These are phyloP conservation scores for Boletus calvinii DNA, from an alignment of 1,284 basidiomycete genomes.

Conservation along the genomic window DNA sequence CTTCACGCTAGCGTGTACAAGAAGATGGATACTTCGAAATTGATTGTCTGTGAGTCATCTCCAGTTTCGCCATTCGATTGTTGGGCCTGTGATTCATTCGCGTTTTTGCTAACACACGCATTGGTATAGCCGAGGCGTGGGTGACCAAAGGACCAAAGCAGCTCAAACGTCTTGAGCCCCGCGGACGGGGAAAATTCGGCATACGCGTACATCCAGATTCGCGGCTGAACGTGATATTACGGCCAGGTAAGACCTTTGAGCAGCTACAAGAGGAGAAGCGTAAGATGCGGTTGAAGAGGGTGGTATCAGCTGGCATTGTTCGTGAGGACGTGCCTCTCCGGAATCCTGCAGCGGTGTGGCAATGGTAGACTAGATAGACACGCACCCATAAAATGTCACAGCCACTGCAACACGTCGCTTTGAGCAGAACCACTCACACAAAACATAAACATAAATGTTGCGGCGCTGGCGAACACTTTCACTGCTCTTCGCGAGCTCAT, in stretches of 20 bases:
- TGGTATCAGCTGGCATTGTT: slow-evolving; percentile 76
- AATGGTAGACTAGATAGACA: slow-evolving; percentile 65
- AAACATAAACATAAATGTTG: slow-evolving; percentile 34
- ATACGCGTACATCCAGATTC: slow-evolving; percentile 79
- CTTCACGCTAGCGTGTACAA: slow-evolving; percentile 84
- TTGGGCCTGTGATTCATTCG: background rate
- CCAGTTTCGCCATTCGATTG: background rate
- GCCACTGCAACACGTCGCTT: slow-evolving; percentile 25
- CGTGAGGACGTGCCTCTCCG: slow-evolving; percentile 79
- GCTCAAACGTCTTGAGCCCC: slow-evolving; percentile 75
- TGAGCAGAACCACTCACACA: slow-evolving; percentile 15
- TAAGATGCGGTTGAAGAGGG: slow-evolving; percentile 67
- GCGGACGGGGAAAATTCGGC: slow-evolving; percentile 83
- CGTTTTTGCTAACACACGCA: slow-evolving; percentile 8
- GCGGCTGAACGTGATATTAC: slow-evolving; percentile 75
- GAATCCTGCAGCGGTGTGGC: slow-evolving; percentile 75
- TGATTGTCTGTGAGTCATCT: slow-evolving; percentile 70
- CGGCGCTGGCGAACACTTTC: slow-evolving; percentile 42
- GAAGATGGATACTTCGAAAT: slow-evolving; percentile 67
- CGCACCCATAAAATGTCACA: slow-evolving; percentile 9
- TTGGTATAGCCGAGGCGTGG: slow-evolving; percentile 80
- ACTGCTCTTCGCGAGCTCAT: slow-evolving; percentile 37
- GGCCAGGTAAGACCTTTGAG: slow-evolving; percentile 79
- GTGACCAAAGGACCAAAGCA: slow-evolving; percentile 81
- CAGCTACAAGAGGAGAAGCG: slow-evolving; percentile 66